Evolutionary conservation across 352 stramenopile species (phyloP), one percentile per base, ranked within the genome.

Genomic region (Phytophthora fragariae): DNA sequence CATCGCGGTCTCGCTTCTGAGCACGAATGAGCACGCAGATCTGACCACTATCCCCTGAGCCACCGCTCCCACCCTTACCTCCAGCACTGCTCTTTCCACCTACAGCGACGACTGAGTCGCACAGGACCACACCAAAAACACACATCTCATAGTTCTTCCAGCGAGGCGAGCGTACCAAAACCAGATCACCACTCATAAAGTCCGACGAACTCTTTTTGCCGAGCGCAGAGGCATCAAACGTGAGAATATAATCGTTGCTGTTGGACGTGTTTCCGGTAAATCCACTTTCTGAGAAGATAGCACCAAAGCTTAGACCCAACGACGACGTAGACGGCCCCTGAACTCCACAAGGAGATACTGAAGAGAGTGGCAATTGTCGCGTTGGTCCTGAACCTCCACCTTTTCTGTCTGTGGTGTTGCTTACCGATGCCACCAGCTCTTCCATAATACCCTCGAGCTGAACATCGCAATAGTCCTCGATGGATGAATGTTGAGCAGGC

Each of bases 371-470:
- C 17, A 80, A 29, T 0, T 76, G 72, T 11, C 63, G 68, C 1
- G 39, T 70, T 44, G 68, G 72, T 6, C 67, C 56, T 46, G 64
- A 81, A 35, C 75, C 75, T 65, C 79, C 70, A 8, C 69, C 56
- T 83, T 62, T 62, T 84, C 71, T 59, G 79, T 81, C 19, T 10
- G 55, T 74, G 0, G 76, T 64, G 37, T 86, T 82, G 60, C 71
- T 89, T 9, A 96, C 72, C 1, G 83, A 90, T 8, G 84, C 78
- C 4, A 89, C 62, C 17, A 92, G 65, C 44, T 96, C 89, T 55
- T 93, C 83, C 62, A 92, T 74, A 52, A 96, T 93, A 1, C 83
- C 84, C 52, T 91, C 83, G 19, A 83, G 66, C 62, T 94, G 87
- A 8, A 85, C 53, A 41, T 64, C 60, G 27, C 78, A 88, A 72